Conservation (phyloP, 345 rosid species). For the Pelargonium nanum region DNA sequence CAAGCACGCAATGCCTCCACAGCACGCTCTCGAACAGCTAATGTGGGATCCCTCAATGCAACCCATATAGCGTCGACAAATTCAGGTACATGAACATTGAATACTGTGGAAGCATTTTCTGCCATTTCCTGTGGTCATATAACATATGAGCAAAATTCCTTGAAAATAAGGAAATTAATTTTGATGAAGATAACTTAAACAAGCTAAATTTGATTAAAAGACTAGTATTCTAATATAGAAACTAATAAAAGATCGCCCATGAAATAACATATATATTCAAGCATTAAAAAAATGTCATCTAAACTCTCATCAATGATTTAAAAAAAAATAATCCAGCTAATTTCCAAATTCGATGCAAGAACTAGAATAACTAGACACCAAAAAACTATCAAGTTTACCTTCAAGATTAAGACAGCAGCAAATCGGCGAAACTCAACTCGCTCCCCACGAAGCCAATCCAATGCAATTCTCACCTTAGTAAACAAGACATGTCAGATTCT, state of each 20-base stretch:
- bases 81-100: slow-evolving; percentile 90
- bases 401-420: slow-evolving; percentile 84
- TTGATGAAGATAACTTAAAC: neutral
- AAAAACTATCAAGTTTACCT: slow-evolving; percentile 30
- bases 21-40: slow-evolving; percentile 82
- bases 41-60: slow-evolving; percentile 88
- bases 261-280: no score
- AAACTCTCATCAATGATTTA: no score
- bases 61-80: slow-evolving; percentile 99
- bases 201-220: no score
- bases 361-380: neutral
- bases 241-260: no score
- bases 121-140: slow-evolving; percentile 69
- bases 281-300: no score
- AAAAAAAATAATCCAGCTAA: no score
- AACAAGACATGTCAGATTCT: slow-evolving; percentile 6
- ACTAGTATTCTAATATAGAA: no score
- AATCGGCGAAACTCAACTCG: slow-evolving; percentile 83
- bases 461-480: slow-evolving; percentile 67
- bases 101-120: slow-evolving; percentile 97
- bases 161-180: neutral
- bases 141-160: neutral
- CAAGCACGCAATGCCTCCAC: slow-evolving; percentile 99
- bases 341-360: neutral
- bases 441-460: slow-evolving; percentile 86